A percentile compares a stretch with the other conserved stretches of the same genome.
Evolutionary conservation across 2,329 filamentous ascomycete species (phyloP).

Genomic region (Ceratocystis cubensis): DNA sequence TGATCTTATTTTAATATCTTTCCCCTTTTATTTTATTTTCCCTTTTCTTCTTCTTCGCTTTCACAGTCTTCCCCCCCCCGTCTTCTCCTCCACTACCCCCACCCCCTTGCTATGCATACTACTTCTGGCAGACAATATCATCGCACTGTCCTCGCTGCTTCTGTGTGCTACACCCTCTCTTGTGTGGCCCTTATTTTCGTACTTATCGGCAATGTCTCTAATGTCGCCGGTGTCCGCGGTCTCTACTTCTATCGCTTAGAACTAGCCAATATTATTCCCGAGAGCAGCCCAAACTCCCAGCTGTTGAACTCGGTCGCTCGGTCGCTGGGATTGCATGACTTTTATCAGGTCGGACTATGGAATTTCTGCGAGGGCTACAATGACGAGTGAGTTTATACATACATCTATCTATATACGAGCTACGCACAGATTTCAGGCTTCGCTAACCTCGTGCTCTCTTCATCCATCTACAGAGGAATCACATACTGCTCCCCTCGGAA

Average conservation of each 20-base stretch:
- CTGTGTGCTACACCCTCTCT: conserved; percentile 58
- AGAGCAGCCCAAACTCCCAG: conserved; percentile 54
- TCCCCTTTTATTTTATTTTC: conserved; percentile 3
- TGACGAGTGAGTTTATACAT: conserved; percentile 36
- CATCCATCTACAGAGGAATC: conserved; percentile 42
- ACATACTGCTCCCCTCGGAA: conserved; percentile 61
- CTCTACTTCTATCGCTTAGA: conserved; percentile 81
- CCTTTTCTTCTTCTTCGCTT: neutral
- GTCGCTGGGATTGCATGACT: conserved; percentile 79
- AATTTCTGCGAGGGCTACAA: conserved; percentile 80
- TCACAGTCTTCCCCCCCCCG: neutral
- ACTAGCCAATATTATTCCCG: conserved; percentile 67
- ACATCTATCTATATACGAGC: neutral
- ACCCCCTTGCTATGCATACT: conserved; percentile 15
- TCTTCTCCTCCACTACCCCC: neutral
- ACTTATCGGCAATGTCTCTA: conserved; percentile 60
- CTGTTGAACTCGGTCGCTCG: conserved; percentile 81
- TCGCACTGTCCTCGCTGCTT: conserved; percentile 51
- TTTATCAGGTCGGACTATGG: conserved; percentile 89
- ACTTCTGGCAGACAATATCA: conserved; percentile 29
- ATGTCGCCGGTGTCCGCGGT: conserved; percentile 47
- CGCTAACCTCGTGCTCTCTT: neutral
- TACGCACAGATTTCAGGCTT: neutral
- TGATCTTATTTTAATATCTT: conserved; percentile 9
- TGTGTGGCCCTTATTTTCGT: conserved; percentile 69